Percentiles rank a stretch among this genome's conserved stretches.
These are phyloP conservation scores for Sinapis alba DNA, from an alignment of 441 rosid genomes.

Conservation along the genomic window DNA sequence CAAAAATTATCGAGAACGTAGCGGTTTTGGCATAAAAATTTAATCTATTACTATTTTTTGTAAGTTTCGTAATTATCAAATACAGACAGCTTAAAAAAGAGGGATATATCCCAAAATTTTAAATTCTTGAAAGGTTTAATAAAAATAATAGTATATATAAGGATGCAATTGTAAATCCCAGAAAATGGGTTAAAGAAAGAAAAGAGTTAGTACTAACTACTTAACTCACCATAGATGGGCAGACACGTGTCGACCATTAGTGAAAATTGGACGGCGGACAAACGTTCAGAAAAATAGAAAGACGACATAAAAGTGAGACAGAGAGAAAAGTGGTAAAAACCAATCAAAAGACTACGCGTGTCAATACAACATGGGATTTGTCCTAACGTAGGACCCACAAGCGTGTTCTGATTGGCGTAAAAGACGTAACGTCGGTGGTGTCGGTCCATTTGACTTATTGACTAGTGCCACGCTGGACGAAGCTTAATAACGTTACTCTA, in stretches of 20 bases:
- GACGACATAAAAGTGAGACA: constrained; percentile 2
- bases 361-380: neutral
- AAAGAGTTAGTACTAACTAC: neutral
- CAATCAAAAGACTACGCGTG: neutral
- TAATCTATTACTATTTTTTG: neutral
- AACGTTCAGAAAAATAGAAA: constrained; percentile 21
- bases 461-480: constrained; percentile 26
- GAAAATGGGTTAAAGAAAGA: constrained; percentile 8
- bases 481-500: neutral
- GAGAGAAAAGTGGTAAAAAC: neutral
- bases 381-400: neutral
- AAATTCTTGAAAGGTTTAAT: neutral
- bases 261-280: constrained; percentile 17
- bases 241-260: constrained; percentile 8
- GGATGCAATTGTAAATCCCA: neutral
- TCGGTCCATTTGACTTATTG: constrained; percentile 5
- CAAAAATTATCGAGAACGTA: neutral
- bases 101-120: neutral
- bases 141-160: neutral
- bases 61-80: neutral
- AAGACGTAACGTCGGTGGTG: neutral
- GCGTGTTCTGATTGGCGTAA: neutral
- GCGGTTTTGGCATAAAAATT: neutral
- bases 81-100: neutral
- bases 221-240: neutral